Evolutionary conservation across 352 stramenopile species (phyloP), one percentile per base, ranked within the genome.

Genomic region (Pythium phragmitis): DNA sequence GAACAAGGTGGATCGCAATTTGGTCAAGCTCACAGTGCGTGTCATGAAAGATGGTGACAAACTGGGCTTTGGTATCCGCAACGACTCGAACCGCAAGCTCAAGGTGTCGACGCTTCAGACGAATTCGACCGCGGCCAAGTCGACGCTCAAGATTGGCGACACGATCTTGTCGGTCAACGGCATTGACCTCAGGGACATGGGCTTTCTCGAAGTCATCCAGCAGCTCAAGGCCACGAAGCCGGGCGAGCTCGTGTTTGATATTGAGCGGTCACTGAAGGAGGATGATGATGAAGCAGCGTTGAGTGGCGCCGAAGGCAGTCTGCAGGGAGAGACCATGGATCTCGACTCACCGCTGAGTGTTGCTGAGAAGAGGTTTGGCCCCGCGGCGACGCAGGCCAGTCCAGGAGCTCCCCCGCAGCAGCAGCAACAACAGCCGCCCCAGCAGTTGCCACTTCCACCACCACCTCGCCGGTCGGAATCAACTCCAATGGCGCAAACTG

Each of bases 141-240:
- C 67, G 46, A 57, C 69, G 49, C 54, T 90, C 34, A 73, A 67
- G 6, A 74, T 89, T 34, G 85, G 83, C 16, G 85, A 94, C 63
- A 80, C 73, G 21, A 70, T 94, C 36, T 57, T 94, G 45, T 82
- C 81, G 0, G 80, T 92, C 26, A 92, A 94, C 33, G 82, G 75
- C 28, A 59, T 72, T 30, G 63, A 80, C 37, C 65, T 92, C 19
- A 80, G 64, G 13, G 70, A 74, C 0, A 65, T 84, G 28, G 74
- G 77, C 8, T 91, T 90, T 34, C 41, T 80, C 12, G 72, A 82
- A 19, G 76, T 79, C 3, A 82, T 89, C 45, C 71, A 87, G 41
- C 67, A 80, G 7, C 67, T 92, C 53, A 89, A 92, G 69, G 72
- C 72, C 1, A 79, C 72, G 2, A 68, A 62, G 34, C 72, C 79